These are phyloP conservation scores for Pisolithus sp. DNA, from an alignment of 768 basidiomycete genomes.

Conservation along the genomic window DNA sequence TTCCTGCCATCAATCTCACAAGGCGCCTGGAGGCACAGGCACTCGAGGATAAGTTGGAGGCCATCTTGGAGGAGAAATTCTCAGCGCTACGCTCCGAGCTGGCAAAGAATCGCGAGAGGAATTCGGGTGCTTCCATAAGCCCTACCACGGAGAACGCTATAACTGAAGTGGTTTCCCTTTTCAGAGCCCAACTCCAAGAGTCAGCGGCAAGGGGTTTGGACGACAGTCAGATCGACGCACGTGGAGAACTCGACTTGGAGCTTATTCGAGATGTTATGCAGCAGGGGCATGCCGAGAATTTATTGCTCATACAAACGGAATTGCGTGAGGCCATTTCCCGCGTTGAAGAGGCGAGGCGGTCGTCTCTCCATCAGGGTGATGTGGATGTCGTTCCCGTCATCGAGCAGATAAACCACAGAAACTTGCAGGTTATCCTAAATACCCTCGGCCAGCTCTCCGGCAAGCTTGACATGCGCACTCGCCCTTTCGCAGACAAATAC, in stretches of 20 bases:
- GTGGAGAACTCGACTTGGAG: constrained; percentile 74
- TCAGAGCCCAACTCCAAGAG: constrained; percentile 62
- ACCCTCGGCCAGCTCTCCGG: constrained; percentile 45
- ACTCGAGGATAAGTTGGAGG: constrained; percentile 54
- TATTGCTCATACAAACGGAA: constrained; percentile 52
- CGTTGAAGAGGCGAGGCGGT: constrained; percentile 25
- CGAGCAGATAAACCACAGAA: constrained; percentile 53
- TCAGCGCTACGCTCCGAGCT: constrained; percentile 41
- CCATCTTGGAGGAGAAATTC: constrained; percentile 67
- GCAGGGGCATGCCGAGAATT: constrained; percentile 58
- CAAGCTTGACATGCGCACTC: constrained; percentile 22
- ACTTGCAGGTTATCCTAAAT: constrained; percentile 53
- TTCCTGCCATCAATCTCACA: constrained; percentile 46
- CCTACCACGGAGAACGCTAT: constrained; percentile 56
- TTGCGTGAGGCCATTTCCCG: constrained; percentile 45
- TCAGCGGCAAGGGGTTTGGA: constrained; percentile 52
- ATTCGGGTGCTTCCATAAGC: constrained; percentile 28
- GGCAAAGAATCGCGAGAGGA: constrained; percentile 14
- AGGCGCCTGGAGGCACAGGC: constrained; percentile 53
- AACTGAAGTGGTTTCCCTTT: constrained; percentile 57
- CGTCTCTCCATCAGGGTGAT: constrained; percentile 9
- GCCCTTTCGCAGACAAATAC: constrained; percentile 34
- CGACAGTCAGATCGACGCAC: constrained; percentile 62
- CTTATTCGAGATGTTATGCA: constrained; percentile 65
- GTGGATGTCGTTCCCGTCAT: constrained; percentile 39